phyloP scores from a whole-genome alignment of 106 monocot genomes.

The Narthecium ossifragum region DNA sequence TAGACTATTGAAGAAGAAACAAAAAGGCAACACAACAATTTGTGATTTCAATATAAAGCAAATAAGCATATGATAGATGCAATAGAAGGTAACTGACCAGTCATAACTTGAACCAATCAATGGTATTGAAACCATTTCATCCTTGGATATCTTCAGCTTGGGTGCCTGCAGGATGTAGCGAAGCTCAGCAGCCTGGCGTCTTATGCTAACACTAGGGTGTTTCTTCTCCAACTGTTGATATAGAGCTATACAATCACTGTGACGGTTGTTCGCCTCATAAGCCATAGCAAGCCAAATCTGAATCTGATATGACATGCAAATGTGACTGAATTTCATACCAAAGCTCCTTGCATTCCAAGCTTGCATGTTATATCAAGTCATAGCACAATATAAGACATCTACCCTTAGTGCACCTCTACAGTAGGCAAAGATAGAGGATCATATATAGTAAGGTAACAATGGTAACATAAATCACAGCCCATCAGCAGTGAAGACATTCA shows the following conservation, averaged over 20 bases:
- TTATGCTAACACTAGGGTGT: conserved; percentile 73
- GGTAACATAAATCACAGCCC: too few species aligned
- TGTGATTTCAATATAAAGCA: neutral
- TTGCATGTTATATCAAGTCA: too few species aligned
- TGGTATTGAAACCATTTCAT: conserved; percentile 96
- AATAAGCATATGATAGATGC: neutral
- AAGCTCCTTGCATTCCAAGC: too few species aligned
- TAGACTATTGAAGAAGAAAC: too few species aligned
- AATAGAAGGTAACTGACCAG: conserved; percentile 34
- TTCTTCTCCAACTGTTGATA: conserved; percentile 79
- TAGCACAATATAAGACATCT: too few species aligned
- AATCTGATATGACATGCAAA: conserved; percentile 40
- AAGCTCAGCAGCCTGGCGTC: conserved; percentile 92
- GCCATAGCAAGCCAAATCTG: conserved; percentile 99
- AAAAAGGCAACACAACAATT: too few species aligned
- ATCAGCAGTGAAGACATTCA: too few species aligned
- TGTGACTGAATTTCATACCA: too few species aligned
- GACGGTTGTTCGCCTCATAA: conserved; percentile 92
- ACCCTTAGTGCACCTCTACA: too few species aligned
- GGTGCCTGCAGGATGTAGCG: conserved; percentile 94
- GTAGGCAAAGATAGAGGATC: too few species aligned
- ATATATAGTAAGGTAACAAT: too few species aligned
- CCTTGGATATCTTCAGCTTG: conserved; percentile 91
- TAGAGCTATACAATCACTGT: conserved; percentile 85
- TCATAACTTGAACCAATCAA: conserved; percentile 94